Base-by-base conservation (phyloP, 2,329 filamentous ascomycete species). In the Botryotinia calthae region DNA sequence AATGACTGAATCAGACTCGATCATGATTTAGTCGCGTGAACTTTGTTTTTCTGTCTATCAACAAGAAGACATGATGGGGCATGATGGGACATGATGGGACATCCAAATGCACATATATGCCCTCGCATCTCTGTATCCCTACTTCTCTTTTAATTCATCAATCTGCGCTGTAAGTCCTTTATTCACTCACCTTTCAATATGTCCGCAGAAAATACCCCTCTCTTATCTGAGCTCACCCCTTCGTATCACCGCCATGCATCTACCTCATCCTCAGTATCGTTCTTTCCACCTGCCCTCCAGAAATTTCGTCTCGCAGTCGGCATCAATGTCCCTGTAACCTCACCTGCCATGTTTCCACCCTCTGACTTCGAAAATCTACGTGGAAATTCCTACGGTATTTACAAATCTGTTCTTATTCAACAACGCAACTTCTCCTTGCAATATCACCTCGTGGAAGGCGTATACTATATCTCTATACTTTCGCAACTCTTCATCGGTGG, bases 401-500 rank as follows among this genome's bases (percentile, higher is more conserved):
- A 87, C 77, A 79, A 78, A 14, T 78, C 79, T 1, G 80, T 84
- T 14, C 77, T 86, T 62, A 37, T 72, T 22, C 78, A 78, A 22
- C 81, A 83, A 76, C 77, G 77, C 14, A 74, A 73, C 46, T 82
- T 81, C 72, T 74, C 69, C 1, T 64, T 79, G n/a, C 81, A 82
- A 72, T 83, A 83, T 75, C 77, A 77, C 0, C 20, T 81, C 0
- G 77, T 85, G 16, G 81, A 81, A 54, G 72, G 77, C 0, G 65
- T 85, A 16, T 79, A 86, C 56, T 86, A 86, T 76, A 31, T 79
- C 1, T 81, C 82, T 54, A 83, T 86, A 74, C 80, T 85, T 56
- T 75, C 80, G 1, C 85, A 87, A 74, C 82, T 87, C 61, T 77
- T 87, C 56, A 82, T 86, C 64, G 85, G 84, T 5, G 85, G 85